Evolutionary conservation across 73 alveolate genomes (phyloP).

Genomic region (Paramecium octaurelia): DNA sequence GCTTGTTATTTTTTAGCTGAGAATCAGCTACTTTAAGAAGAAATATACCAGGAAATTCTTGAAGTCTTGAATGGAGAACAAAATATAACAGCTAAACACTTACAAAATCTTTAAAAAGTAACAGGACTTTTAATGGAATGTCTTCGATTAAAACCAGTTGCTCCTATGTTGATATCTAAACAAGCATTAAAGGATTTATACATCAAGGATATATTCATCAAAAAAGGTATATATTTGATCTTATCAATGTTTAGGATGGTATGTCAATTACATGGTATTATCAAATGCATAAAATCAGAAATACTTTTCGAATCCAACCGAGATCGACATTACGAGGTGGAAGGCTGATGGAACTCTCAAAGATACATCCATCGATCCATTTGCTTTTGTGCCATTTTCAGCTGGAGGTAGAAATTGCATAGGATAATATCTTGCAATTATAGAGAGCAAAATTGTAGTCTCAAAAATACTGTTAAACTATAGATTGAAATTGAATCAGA

Average conservation of each 20-base stretch:
- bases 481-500: not conserved
- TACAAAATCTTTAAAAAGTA: not conserved
- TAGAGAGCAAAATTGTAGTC: constrained; percentile 44
- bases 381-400: constrained; percentile 55
- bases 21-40: not conserved
- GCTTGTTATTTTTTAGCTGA: not conserved
- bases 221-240: not conserved
- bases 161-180: not conserved
- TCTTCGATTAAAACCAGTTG: constrained; percentile 13
- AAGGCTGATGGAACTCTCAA: constrained; percentile 1
- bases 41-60: not conserved
- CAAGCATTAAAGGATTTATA: not conserved
- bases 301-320: constrained; percentile 22
- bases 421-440: constrained; percentile 51
- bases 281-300: not conserved
- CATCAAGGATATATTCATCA: constrained; percentile 15
- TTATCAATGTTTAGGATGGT: constrained; percentile 33
- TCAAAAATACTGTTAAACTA: constrained; percentile 17
- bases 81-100: not conserved
- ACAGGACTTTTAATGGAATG: constrained; percentile 41
- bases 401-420: constrained; percentile 61
- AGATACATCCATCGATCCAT: not conserved
- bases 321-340: constrained; percentile 1
- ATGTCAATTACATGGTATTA: constrained; percentile 13
- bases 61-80: not conserved